These are phyloP conservation scores for Pythium periplocum DNA, from an alignment of 352 stramenopile species.

Conservation along the genomic window DNA sequence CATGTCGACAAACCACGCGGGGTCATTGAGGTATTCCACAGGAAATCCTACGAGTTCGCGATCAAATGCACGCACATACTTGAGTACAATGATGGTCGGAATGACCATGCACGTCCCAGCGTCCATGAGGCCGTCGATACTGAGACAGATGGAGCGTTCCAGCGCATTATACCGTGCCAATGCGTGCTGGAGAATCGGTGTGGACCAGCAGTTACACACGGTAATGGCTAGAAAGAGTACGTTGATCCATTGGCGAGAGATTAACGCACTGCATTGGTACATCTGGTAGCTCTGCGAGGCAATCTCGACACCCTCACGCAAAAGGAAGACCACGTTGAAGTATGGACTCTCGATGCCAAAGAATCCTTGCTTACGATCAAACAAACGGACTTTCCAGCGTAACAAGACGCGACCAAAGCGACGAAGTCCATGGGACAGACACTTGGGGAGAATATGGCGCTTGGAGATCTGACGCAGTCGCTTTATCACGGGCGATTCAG, in stretches of 20 bases:
- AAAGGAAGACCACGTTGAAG: slow-evolving; percentile 17
- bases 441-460: no score
- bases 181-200: slow-evolving; percentile 16
- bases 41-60: slow-evolving; percentile 10
- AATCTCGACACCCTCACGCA: slow-evolving; percentile 16
- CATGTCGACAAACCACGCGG: slow-evolving; percentile 17
- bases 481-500: no score
- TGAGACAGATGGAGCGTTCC: slow-evolving; percentile 16
- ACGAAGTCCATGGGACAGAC: not conserved
- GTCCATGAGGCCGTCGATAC: slow-evolving; percentile 13
- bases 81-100: slow-evolving; percentile 14
- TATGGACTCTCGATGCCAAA: slow-evolving; percentile 18
- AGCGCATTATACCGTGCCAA: slow-evolving; percentile 14
- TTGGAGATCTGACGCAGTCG: no score
- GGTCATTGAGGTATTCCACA: slow-evolving; percentile 12
- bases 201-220: slow-evolving; percentile 20
- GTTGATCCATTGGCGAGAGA: slow-evolving; percentile 20
- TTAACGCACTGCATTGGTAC: slow-evolving; percentile 17
- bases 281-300: slow-evolving; percentile 20
- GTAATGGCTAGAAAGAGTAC: slow-evolving; percentile 15
- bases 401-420: slow-evolving; percentile 5
- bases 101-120: slow-evolving; percentile 14
- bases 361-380: slow-evolving; percentile 15
- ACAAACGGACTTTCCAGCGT: slow-evolving; percentile 10
- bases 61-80: slow-evolving; percentile 19